These are phyloP conservation scores for Scheffersomyces ergatensis DNA, from an alignment of 805 yeast genomes.

Conservation along the genomic window DNA sequence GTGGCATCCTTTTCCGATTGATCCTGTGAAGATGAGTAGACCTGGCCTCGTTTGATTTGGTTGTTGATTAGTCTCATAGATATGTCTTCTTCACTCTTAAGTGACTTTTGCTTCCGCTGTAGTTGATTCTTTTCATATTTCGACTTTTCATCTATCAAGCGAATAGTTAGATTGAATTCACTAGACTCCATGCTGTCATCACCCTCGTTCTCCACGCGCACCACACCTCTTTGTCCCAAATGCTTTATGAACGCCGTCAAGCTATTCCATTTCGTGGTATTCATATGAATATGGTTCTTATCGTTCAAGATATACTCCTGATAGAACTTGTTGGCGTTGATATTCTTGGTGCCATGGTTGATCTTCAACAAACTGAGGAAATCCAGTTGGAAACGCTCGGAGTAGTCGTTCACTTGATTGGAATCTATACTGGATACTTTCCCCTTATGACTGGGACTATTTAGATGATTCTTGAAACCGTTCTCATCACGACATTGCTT, in stretches of 20 bases:
- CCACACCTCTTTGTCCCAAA: slow-evolving; percentile 54
- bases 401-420: slow-evolving; percentile 54
- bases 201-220: slow-evolving; percentile 42
- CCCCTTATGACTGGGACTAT: slow-evolving; percentile 72
- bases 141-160: slow-evolving; percentile 19
- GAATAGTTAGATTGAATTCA: slow-evolving; percentile 34
- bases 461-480: slow-evolving; percentile 89
- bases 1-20: not conserved
- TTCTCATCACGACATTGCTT: slow-evolving; percentile 96
- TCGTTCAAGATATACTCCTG: slow-evolving; percentile 80
- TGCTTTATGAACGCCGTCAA: slow-evolving; percentile 65
- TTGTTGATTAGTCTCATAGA: slow-evolving; percentile 40
- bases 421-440: slow-evolving; percentile 39
- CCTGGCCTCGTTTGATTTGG: slow-evolving; percentile 51
- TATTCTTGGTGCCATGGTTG: slow-evolving; percentile 77
- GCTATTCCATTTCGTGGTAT: slow-evolving; percentile 78
- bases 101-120: slow-evolving; percentile 16
- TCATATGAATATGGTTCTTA: slow-evolving; percentile 84
- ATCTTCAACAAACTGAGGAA: slow-evolving; percentile 62
- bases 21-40: not conserved
- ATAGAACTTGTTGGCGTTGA: slow-evolving; percentile 82
- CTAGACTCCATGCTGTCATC: slow-evolving; percentile 26
- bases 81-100: slow-evolving; percentile 46
- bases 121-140: slow-evolving; percentile 19
- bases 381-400: slow-evolving; percentile 57